A percentile compares a stretch with the other conserved stretches of the same genome.
Evolutionary conservation across 2,329 filamentous ascomycete genomes (phyloP).

Genomic region (Aspergillus sp.): DNA sequence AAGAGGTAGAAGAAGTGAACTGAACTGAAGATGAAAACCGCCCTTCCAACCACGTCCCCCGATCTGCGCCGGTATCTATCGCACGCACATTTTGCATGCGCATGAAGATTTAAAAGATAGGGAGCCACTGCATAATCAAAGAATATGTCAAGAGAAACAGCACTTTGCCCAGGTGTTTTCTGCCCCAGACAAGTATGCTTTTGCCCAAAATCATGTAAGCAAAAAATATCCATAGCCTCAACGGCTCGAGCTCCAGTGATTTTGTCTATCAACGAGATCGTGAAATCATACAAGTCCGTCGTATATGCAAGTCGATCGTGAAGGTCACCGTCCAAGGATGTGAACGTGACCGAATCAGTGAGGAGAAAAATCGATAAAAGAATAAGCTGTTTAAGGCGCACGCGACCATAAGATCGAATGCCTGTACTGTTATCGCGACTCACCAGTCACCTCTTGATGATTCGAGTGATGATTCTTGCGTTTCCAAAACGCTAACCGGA

Average conservation of each 20-base stretch:
- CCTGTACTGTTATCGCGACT: constrained; percentile 24
- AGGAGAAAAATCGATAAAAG: constrained; percentile 10
- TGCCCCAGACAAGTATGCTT: not conserved
- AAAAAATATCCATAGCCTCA: not conserved
- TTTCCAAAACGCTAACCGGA: constrained; percentile 45
- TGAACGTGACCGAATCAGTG: constrained; percentile 18
- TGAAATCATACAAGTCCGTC: constrained; percentile 33
- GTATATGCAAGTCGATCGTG: constrained; percentile 26
- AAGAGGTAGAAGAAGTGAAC: not conserved
- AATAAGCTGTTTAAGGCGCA: constrained; percentile 6
- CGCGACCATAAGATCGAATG: not conserved
- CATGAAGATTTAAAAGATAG: not conserved
- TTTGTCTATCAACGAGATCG: constrained; percentile 23
- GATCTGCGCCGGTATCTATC: constrained; percentile 4
- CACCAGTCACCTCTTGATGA: constrained; percentile 33
- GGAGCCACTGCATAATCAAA: not conserved
- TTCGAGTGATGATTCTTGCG: constrained; percentile 32
- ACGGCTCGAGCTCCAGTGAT: not conserved
- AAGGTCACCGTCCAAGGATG: constrained; percentile 25
- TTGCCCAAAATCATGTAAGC: not conserved
- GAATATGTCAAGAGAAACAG: not conserved
- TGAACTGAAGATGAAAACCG: not conserved
- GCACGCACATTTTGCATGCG: not conserved
- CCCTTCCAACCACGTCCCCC: constrained; percentile 3
- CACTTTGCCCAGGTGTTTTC: not conserved